Evolutionary conservation across 202 grass and related monocot species (phyloP).

Genomic region (Panicum hallii): DNA sequence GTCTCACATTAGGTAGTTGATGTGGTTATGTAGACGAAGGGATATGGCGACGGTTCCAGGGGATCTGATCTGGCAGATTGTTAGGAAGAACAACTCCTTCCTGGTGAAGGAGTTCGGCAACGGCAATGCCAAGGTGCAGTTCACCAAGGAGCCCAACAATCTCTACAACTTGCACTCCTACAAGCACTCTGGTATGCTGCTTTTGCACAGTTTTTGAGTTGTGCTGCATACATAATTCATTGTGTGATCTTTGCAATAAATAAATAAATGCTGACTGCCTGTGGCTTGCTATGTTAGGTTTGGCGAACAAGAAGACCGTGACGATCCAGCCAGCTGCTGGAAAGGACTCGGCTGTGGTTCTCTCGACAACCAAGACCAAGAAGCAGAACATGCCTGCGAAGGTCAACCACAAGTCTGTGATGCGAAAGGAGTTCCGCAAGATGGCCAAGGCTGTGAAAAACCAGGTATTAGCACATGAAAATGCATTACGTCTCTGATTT

Average conservation of each 20-base stretch:
- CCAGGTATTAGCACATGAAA: slow-evolving; percentile 58
- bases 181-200: slow-evolving; percentile 76
- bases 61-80: slow-evolving; percentile 91
- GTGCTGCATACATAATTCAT: neutral
- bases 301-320: slow-evolving; percentile 86
- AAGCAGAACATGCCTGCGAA: slow-evolving; percentile 67
- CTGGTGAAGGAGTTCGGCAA: slow-evolving; percentile 92
- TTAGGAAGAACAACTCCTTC: slow-evolving; percentile 92
- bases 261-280: neutral
- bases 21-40: slow-evolving; percentile 25
- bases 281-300: slow-evolving; percentile 41
- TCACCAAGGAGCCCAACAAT: slow-evolving; percentile 98
- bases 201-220: neutral
- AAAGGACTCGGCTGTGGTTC: slow-evolving; percentile 62
- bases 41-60: slow-evolving; percentile 76
- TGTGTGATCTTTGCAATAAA: neutral
- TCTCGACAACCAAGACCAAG: slow-evolving; percentile 77
- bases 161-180: slow-evolving; percentile 94
- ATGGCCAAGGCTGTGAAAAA: slow-evolving; percentile 89
- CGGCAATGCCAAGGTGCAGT: slow-evolving; percentile 84
- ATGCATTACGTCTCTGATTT: neutral
- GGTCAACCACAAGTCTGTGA: slow-evolving; percentile 59
- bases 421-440: slow-evolving; percentile 90
- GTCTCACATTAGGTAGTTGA: neutral
- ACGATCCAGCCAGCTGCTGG: slow-evolving; percentile 48